Base-by-base conservation (phyloP, 306 rosid genomes). In the Ceratonia siliqua region DNA sequence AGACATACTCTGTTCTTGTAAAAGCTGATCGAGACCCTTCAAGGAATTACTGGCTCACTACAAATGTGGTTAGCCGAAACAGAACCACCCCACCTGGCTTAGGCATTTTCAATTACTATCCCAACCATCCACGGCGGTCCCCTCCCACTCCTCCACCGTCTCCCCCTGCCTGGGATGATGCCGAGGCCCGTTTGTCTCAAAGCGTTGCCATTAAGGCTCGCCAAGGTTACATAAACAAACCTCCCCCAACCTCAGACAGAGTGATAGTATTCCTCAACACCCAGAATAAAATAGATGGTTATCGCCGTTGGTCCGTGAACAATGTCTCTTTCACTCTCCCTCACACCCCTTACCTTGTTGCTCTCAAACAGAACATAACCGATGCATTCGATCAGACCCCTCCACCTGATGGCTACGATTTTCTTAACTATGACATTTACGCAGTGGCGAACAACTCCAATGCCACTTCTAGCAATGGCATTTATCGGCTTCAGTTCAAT, bases 1-100 rank as follows among this genome's bases (percentile, higher is more conserved):
- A 94, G 83, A 91, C 97, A 13, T 94, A 94, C 72, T 94, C 98
- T 0, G 97, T 94, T 22, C 61, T 94, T 39, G 74, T 94, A 39
- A 88, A 81, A 84, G 79, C 96, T 0, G 82, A 91, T 63, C 90
- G 86, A 81, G 84, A 94, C 73, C 91, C 96, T 15, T 75, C 89
- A 17, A 91, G 90, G 78, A 94, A 94, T 64, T 91, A 91, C 42
- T 94, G 98, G 98, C 73, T 82, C 32, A 82, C 91, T 62, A 81
- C 97, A 22, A 80, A 57, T 28, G 87, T 91, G 13, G 92, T 94
- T 0, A 49, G 94, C 75, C 79, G 97, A 48, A 14, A n/a, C 22
- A 68, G 90, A 10, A 80, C 82, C n/a, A 87, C 98, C 20, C 61
- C 98, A 48, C 41, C 91, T 1, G 97, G 97, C 12, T 68, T 88